A percentile compares a stretch with the other conserved stretches of the same genome.
Evolutionary conservation across 129 eudicot genomes (phyloP).

Genomic region (Chrysanthemum makinoi): DNA sequence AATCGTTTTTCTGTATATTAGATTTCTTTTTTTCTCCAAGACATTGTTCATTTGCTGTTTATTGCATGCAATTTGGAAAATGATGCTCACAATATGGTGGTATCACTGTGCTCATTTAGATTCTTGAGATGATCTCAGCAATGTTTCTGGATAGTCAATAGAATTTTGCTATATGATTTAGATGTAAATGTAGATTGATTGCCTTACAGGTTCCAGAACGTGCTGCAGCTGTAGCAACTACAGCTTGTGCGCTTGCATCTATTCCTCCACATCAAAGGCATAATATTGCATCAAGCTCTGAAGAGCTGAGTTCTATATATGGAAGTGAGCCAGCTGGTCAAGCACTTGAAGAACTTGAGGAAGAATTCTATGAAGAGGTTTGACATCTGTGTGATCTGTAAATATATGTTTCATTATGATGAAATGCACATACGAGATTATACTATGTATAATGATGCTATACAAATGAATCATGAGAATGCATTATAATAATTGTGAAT

Average conservation of each 20-base stretch:
- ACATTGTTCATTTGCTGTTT: conserved; percentile 8
- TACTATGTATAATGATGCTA: not conserved
- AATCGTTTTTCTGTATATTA: not conserved
- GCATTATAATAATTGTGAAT: not conserved
- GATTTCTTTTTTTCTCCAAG: not conserved
- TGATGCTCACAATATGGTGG: not conserved
- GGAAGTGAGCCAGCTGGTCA: conserved; percentile 66
- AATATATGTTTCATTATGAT: not conserved
- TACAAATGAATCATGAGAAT: conserved; percentile 6
- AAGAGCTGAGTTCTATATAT: conserved; percentile 72
- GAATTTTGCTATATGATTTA: conserved; percentile 1
- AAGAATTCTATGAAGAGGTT: conserved; percentile 94
- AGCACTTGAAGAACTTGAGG: conserved; percentile 75
- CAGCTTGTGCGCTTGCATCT: conserved; percentile 91
- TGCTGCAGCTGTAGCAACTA: conserved; percentile 97
- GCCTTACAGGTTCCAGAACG: conserved; percentile 82
- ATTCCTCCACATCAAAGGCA: conserved; percentile 92
- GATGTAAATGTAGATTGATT: conserved; percentile 13
- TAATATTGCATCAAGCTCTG: conserved; percentile 75
- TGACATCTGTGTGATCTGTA: conserved; percentile 9
- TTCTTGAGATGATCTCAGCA: not conserved
- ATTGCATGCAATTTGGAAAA: conserved; percentile 10
- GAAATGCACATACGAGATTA: too few species aligned
- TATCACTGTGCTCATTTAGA: not conserved
- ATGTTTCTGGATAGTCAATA: not conserved